Base-by-base conservation (phyloP, 225 moss, liverwort and hornwort genomes). In the Ulota crispa region DNA sequence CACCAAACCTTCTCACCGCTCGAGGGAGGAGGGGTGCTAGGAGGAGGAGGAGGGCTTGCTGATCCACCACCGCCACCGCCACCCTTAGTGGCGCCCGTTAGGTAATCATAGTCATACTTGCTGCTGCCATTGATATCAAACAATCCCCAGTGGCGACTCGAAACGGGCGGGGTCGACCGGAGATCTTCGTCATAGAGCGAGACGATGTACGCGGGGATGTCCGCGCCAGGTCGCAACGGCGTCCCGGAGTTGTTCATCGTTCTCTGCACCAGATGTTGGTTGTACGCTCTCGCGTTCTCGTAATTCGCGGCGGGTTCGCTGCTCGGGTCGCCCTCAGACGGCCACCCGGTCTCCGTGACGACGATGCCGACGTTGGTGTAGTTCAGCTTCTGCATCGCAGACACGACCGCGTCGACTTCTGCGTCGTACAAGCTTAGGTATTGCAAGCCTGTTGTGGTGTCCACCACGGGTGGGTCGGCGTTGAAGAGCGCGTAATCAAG, bases 261-360 rank as follows among this genome's bases (percentile, higher is more conserved):
- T 4, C 85, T 89, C 67, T 85, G 87, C 64, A 97, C 89, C 3
- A 97, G 86, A 66, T 94, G 93, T 70, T 93, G 92, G 74, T 94
- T 94, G 84, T 85, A 97, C 1, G 91, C 85, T 71, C 83, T 30
- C 7, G 97, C 93, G 36, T 97, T 94, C 1, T 54, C 9, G 45
- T 85, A 92, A 63, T 66, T 91, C 3, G 95, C 95, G 0, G 87
- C 93, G 13, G 70, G 62, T 70, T 97, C 97, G 4, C 16, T 60
- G 0, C 83, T 37, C 7, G 79, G 47, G 37, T 93, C 97, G 6
- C 95, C 97, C 52, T 84, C 88, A 14, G 86, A 92, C 1, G 97
- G 97, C 97, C 97, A 97, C 10, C 97, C 97, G 10, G 93, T 92
- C 84, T 95, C 95, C 16, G 93, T 93, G 11, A 94, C 95, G 5